A percentile compares a stretch with the other conserved stretches of the same genome.
These are phyloP conservation scores for Arctostaphylos glauca DNA, from an alignment of 148 eudicot genomes.

Conservation along the genomic window DNA sequence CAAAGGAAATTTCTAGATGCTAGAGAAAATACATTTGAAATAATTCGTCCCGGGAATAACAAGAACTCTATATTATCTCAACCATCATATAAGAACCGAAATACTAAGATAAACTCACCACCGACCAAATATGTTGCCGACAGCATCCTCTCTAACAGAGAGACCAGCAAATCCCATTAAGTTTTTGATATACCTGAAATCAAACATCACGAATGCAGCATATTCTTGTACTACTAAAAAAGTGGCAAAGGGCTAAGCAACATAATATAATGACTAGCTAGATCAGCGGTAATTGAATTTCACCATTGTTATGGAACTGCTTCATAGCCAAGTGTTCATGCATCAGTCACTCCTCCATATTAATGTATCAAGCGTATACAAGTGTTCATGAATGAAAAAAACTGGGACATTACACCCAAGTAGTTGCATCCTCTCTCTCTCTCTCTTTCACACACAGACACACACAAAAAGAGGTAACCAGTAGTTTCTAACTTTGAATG, in stretches of 20 bases:
- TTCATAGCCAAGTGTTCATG: neutral
- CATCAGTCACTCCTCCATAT: neutral
- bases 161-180: conserved; percentile 92
- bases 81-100: neutral
- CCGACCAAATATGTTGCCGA: conserved; percentile 95
- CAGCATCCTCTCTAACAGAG: conserved; percentile 88
- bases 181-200: conserved; percentile 71
- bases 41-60: neutral
- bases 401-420: neutral
- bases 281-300: neutral
- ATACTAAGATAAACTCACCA: conserved; percentile 52
- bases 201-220: neutral
- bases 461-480: neutral
- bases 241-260: neutral
- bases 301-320: neutral
- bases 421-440: neutral
- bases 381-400: neutral
- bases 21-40: neutral
- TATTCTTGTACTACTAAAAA: neutral
- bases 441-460: neutral
- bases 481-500: neutral
- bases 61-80: neutral
- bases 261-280: neutral
- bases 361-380: too few species aligned
- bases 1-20: neutral